A percentile compares a stretch with the other conserved stretches of the same genome.
Conservation (phyloP, 2,329 filamentous ascomycete genomes). For the Chaetomium sp. region DNA sequence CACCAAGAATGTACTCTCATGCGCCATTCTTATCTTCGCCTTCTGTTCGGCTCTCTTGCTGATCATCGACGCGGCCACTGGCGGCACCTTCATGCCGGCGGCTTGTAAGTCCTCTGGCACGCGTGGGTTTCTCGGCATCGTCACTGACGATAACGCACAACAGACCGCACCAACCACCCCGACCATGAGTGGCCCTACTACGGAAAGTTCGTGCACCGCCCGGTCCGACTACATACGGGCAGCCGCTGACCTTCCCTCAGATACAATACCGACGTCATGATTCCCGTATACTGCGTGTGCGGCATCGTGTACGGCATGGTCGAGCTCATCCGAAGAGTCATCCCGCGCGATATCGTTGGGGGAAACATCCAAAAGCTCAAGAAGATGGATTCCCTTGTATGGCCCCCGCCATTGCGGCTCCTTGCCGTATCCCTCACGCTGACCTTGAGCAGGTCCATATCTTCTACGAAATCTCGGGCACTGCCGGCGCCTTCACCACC, state of each 20-base stretch:
- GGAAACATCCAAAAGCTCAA: slow-evolving; percentile 52
- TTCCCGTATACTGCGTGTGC: slow-evolving; percentile 50
- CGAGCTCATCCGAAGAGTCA: slow-evolving; percentile 53
- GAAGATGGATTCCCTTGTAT: slow-evolving; percentile 44
- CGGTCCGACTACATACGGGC: background rate
- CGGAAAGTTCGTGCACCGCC: slow-evolving; percentile 34
- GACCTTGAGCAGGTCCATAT: slow-evolving; percentile 43
- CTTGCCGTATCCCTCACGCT: background rate
- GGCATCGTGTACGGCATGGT: slow-evolving; percentile 53
- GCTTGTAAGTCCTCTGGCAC: slow-evolving; percentile 19
- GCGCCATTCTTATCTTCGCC: slow-evolving; percentile 49
- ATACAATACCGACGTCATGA: slow-evolving; percentile 53
- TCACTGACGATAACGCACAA: background rate
- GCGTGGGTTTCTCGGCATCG: too few relatives aligned
- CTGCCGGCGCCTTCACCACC: slow-evolving; percentile 50
- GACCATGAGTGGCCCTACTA: slow-evolving; percentile 48
- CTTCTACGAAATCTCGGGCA: slow-evolving; percentile 53
- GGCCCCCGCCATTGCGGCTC: slow-evolving; percentile 31
- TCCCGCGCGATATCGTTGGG: slow-evolving; percentile 54
- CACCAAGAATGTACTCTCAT: slow-evolving; percentile 49
- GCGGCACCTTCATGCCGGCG: slow-evolving; percentile 46
- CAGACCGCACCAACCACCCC: slow-evolving; percentile 37
- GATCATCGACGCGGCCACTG: slow-evolving; percentile 52
- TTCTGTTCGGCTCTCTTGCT: slow-evolving; percentile 51
- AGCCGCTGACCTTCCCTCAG: slow-evolving; percentile 16